phyloP scores from a whole-genome alignment of 2,329 filamentous ascomycete genomes.

The Aspergillus fijiensis region DNA sequence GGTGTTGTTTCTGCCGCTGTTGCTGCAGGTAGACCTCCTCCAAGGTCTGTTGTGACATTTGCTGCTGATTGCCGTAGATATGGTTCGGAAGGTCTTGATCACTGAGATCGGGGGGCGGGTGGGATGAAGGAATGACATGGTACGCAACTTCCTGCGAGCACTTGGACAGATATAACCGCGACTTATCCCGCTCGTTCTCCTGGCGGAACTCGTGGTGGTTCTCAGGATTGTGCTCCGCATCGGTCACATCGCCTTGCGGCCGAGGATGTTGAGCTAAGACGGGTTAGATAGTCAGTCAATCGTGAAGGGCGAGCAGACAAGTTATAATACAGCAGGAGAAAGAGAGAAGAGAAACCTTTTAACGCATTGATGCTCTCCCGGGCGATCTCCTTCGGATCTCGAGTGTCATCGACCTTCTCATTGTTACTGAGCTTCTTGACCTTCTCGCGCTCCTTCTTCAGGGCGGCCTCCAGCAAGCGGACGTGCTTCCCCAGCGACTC shows the following conservation, averaged over 20 bases:
- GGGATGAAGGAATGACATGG: slow-evolving; percentile 63
- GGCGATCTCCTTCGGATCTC: slow-evolving; percentile 46
- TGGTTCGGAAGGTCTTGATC: slow-evolving; percentile 46
- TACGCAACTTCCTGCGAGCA: slow-evolving; percentile 69
- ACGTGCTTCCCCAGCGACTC: slow-evolving; percentile 90
- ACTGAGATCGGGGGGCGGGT: slow-evolving; percentile 56
- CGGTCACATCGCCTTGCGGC: slow-evolving; percentile 52
- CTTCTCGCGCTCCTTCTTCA: slow-evolving; percentile 78
- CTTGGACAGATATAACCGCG: slow-evolving; percentile 62
- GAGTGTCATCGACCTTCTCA: slow-evolving; percentile 51
- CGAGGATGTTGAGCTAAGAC: slow-evolving; percentile 46
- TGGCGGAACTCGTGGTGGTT: slow-evolving; percentile 53
- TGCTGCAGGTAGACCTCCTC: slow-evolving; percentile 61
- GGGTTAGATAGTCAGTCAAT: slow-evolving; percentile 5
- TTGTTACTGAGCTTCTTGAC: slow-evolving; percentile 55
- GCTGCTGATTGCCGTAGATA: slow-evolving; percentile 49
- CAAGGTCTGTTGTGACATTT: slow-evolving; percentile 53
- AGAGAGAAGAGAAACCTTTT: slow-evolving; percentile 9
- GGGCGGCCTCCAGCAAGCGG: slow-evolving; percentile 79
- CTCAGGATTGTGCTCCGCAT: slow-evolving; percentile 45
- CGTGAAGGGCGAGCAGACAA: no score
- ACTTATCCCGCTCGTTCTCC: slow-evolving; percentile 62
- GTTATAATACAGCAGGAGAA: neutral
- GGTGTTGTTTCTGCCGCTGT: slow-evolving; percentile 50
- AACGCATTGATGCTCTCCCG: slow-evolving; percentile 46